phyloP scores from a whole-genome alignment of 345 rosid genomes.

The Salix purpurea region DNA sequence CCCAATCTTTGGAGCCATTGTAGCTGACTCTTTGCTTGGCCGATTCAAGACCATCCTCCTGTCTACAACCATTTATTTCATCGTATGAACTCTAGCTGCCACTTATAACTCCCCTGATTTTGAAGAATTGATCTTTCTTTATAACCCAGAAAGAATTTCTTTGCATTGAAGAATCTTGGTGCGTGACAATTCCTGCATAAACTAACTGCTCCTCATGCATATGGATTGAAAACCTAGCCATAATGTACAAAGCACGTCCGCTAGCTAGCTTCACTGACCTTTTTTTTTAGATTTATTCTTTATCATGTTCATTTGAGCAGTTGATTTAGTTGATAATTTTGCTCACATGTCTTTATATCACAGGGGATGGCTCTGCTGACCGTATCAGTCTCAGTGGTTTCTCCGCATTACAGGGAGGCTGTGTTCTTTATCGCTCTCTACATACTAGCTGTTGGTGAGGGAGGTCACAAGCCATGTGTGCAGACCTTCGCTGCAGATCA shows the following conservation, averaged over 20 bases:
- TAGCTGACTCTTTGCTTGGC: conserved; percentile 83
- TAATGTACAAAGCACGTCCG: neutral
- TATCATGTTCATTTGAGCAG: neutral
- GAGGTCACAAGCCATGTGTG: conserved; percentile 92
- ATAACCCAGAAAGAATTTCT: no score
- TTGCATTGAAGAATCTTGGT: neutral
- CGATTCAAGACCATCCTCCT: conserved; percentile 80
- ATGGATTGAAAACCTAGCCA: neutral
- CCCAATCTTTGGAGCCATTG: conserved; percentile 65
- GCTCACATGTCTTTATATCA: neutral
- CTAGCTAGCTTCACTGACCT: neutral
- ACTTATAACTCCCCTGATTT: neutral
- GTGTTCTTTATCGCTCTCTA: conserved; percentile 68
- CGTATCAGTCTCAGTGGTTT: conserved; percentile 55
- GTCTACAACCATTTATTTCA: conserved; percentile 49
- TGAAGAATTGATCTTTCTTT: no score
- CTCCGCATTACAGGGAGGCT: conserved; percentile 29
- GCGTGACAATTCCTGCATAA: neutral
- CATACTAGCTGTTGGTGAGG: conserved; percentile 73
- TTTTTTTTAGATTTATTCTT: neutral
- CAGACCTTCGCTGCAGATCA: conserved; percentile 97
- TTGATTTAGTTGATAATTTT: neutral
- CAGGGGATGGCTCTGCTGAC: conserved; percentile 76
- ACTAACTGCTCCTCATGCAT: neutral
- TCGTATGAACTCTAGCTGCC: conserved; percentile 26